Percentiles rank a stretch among this genome's conserved stretches.
These are phyloP conservation scores for Thelonectria blattea DNA, from an alignment of 2,329 filamentous ascomycete species.

Conservation along the genomic window DNA sequence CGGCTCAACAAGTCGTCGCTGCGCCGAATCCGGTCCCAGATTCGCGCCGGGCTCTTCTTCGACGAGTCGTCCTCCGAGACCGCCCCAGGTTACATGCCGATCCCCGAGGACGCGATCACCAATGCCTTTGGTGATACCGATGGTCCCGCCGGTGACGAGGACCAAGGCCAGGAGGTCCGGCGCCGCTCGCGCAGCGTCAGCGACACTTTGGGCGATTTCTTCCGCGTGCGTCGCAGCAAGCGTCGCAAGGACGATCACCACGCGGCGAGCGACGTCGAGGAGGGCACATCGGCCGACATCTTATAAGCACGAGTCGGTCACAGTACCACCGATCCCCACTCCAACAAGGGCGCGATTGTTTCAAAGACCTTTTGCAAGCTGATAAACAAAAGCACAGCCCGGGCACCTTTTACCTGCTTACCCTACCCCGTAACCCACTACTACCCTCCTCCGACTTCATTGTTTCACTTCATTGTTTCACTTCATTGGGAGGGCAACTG, in stretches of 20 bases:
- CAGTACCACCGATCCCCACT: constrained; percentile 7
- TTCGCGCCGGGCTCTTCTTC: constrained; percentile 62
- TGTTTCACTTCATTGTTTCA: constrained; percentile 23
- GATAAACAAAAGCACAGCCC: constrained; percentile 17
- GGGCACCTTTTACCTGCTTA: not conserved
- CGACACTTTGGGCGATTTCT: constrained; percentile 50
- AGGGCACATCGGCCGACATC: constrained; percentile 17
- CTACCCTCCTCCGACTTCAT: constrained; percentile 1
- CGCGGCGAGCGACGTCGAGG: constrained; percentile 30
- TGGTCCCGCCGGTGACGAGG: constrained; percentile 18
- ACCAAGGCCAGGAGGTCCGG: constrained; percentile 30
- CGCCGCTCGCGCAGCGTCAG: constrained; percentile 49
- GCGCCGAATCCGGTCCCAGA: constrained; percentile 55
- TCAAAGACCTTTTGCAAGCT: constrained; percentile 1
- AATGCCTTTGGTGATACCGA: constrained; percentile 29
- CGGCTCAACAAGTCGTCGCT: constrained; percentile 51
- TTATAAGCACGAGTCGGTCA: not conserved
- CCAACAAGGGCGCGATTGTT: constrained; percentile 9
- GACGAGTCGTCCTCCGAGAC: constrained; percentile 48
- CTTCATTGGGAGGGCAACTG: constrained; percentile 25
- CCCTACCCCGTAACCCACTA: not conserved
- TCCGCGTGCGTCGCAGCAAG: constrained; percentile 45
- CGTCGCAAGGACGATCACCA: constrained; percentile 35
- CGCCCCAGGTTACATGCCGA: not conserved
- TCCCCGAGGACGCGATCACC: constrained; percentile 36